Conservation (phyloP, 2,329 filamentous ascomycete species). For the Verticillium isaacii region DNA sequence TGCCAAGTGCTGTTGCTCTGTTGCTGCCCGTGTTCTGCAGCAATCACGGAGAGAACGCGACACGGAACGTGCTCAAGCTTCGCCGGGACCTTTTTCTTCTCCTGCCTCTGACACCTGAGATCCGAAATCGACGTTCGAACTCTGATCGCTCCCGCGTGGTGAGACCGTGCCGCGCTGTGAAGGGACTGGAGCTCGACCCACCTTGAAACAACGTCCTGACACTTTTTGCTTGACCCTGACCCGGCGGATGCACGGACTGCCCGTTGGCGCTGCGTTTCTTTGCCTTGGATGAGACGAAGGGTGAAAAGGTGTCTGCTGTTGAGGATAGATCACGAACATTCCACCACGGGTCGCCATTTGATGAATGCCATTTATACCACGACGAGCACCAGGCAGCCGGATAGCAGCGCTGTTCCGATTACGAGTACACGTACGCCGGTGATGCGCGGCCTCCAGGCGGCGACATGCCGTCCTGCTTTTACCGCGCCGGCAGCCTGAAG, state of each 20-base stretch:
- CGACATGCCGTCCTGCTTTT: not conserved
- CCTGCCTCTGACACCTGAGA: not conserved
- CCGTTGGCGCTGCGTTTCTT: not conserved
- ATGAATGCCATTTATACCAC: not conserved
- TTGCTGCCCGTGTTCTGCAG: too few species aligned
- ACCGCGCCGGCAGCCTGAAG: too few species aligned
- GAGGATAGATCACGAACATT: not conserved
- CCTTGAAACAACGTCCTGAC: constrained; percentile 14
- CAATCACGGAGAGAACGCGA: too few species aligned
- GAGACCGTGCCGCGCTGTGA: not conserved
- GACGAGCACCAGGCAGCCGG: not conserved
- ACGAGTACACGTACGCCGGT: not conserved
- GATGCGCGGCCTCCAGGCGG: not conserved
- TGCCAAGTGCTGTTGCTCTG: not conserved
- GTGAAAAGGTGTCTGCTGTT: not conserved
- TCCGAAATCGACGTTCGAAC: not conserved
- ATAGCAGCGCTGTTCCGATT: not conserved
- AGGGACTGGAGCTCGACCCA: not conserved
- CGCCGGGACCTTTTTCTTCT: not conserved
- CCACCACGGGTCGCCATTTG: not conserved
- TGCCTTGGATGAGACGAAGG: not conserved
- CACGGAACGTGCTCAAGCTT: not conserved
- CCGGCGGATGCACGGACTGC: not conserved
- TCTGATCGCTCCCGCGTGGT: not conserved
- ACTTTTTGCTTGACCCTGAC: constrained; percentile 7